Base-by-base conservation (phyloP, 2,329 filamentous ascomycete genomes). In the Aspergillus pseudoglaucus region DNA sequence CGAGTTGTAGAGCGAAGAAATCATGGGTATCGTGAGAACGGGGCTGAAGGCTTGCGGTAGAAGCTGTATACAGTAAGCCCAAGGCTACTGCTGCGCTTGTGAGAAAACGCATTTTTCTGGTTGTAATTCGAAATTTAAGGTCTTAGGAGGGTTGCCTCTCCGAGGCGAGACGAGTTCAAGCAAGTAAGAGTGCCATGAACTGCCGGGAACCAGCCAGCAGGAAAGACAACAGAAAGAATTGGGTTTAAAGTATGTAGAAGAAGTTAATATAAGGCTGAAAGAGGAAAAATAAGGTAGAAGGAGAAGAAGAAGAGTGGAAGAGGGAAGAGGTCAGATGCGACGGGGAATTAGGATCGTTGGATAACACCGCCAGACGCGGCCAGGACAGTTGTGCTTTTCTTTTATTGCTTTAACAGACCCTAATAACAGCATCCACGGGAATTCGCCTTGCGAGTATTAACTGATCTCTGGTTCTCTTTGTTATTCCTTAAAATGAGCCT, bases 1-100 rank as follows among this genome's bases (percentile, higher is more conserved):
- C 81, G 61, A 98, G 79, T 56, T 96, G 87, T 42, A 98, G 77
- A 54, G 94, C 90, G 67, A 97, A 96, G 72, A 95, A 97, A 69
- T 98, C 91, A 69, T 90, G 82, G 35, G 80, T 77, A 44, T 86
- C 80, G 75, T 94, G 88, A 63, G 93, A 80, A 58, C 87, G 85
- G 53, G 77, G 73, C 44, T 75, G 73, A 40, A 81, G 66, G 41
- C 75, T 66, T 25, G 77, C 73, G 10, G 25, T 30, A 48, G 74
- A 69, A 51, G 75, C 62, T 22, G 70, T 55, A 68, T 61, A 77
- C 51, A 77, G 46, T 17, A 70, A 51, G 45, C 60, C 56, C 8
- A 66, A 50, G 25, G 55, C 59, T 35, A 61, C 51, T 8, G 59
- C 53, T 43, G 52, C 54, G 48, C 52, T 42, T 35, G 47, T 47